A percentile compares a stretch with the other conserved stretches of the same genome.
Evolutionary conservation across 768 basidiomycete species (phyloP).

Genomic region (Suillus subluteus): DNA sequence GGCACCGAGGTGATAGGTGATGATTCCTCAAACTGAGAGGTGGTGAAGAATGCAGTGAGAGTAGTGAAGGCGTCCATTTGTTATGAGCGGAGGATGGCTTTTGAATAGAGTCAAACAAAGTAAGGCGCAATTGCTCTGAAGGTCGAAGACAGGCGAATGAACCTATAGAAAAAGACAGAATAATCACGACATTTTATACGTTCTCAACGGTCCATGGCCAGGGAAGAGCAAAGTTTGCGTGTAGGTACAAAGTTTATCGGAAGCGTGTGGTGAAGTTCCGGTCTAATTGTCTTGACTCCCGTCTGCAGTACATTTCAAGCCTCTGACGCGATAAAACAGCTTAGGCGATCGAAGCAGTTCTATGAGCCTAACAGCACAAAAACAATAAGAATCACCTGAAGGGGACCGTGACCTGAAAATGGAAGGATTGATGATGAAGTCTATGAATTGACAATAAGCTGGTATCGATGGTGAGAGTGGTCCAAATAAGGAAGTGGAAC

Average conservation of each 20-base stretch:
- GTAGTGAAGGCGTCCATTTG: conserved; percentile 15
- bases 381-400: conserved; percentile 8
- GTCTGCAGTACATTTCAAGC: not conserved
- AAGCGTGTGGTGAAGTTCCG: not conserved
- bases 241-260: conserved; percentile 1
- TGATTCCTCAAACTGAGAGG: conserved; percentile 12
- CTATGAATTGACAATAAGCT: conserved; percentile 6
- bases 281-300: not conserved
- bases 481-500: not conserved
- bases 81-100: not conserved
- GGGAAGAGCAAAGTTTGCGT: not conserved
- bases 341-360: not conserved
- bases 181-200: conserved; percentile 3
- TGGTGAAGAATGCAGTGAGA: conserved; percentile 6
- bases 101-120: not conserved
- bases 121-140: conserved; percentile 13
- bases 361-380: not conserved
- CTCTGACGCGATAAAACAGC: not conserved
- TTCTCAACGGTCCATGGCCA: not conserved
- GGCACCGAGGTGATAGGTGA: conserved; percentile 7
- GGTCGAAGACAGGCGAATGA: conserved; percentile 8
- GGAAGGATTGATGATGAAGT: not conserved
- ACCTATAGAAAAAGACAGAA: not conserved
- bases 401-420: not conserved
- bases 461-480: not conserved